Conservation (phyloP, 2,329 filamentous ascomycete genomes). For the Nemania serpens region DNA sequence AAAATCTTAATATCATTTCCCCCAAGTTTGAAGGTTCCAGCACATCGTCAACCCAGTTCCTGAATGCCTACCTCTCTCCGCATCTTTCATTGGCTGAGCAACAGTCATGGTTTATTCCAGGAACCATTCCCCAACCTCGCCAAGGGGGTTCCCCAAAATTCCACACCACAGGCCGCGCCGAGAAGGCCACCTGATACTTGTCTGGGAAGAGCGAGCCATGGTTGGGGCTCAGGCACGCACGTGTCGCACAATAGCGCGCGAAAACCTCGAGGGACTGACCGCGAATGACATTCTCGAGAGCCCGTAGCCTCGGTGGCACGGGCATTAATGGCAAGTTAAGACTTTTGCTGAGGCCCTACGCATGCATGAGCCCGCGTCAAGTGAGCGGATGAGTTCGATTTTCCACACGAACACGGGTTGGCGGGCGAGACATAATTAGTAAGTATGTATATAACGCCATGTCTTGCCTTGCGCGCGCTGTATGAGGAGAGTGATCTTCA, state of each 20-base stretch:
- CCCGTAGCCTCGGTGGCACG: constrained; percentile 7
- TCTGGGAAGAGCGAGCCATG: constrained; percentile 1
- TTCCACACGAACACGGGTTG: neutral
- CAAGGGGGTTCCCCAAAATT: constrained; percentile 17
- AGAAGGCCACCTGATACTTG: neutral
- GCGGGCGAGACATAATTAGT: neutral
- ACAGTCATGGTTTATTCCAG: too few species aligned
- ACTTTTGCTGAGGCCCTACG: constrained; percentile 3
- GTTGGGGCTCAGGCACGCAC: constrained; percentile 10
- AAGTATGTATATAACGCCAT: constrained; percentile 1
- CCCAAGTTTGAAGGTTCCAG: too few species aligned
- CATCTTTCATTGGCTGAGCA: too few species aligned
- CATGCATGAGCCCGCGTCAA: constrained; percentile 2
- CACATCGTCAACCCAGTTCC: too few species aligned
- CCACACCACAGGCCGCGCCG: too few species aligned
- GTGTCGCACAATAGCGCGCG: constrained; percentile 12
- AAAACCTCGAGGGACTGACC: constrained; percentile 2
- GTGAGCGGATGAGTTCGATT: too few species aligned
- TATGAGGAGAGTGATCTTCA: neutral
- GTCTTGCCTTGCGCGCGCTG: too few species aligned
- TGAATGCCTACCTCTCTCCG: too few species aligned
- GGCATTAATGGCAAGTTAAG: constrained; percentile 20
- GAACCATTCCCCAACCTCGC: neutral
- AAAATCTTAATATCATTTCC: too few species aligned
- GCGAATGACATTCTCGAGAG: neutral